Base-by-base conservation (phyloP, 2,329 filamentous ascomycete species). In the Mycogone perniciosa region DNA sequence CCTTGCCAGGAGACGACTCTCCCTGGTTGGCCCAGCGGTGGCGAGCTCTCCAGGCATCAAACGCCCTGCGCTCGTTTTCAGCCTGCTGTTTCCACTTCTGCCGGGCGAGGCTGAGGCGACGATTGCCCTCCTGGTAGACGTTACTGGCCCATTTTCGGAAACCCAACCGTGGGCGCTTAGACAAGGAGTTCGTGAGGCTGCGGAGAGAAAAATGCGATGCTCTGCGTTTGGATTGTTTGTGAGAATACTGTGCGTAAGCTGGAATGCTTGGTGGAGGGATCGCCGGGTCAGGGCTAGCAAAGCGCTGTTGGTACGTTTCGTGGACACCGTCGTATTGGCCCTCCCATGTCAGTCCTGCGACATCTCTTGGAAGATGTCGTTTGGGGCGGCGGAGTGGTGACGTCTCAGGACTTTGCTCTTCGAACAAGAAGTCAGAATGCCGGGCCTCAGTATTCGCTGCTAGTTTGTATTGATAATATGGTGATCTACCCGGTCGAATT, bases 131-230 rank as follows among this genome's bases (percentile, higher is more conserved):
- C 4, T 50, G 57, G 44, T 59, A 66, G 26, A 67, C 54, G 13
- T 53, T 60, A 35, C 44, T 58, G 8, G 64, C 67, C 48, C 66
- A 57, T 44, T 59, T 64, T 29, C 65, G 61, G 30, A 69, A 49
- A 1, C 60, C 56, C n/a, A 65, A 51, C 0, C 58, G 57, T 1
- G 57, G 58, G 4, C 62, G 57, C 44, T 65, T 62, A 6, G 58
- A 52, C 10, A 66, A 51, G 11, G 63, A 55, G 30, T 51, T 58
- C 5, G 59, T 55, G 7, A 66, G 38, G 50, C 60, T 66, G 20
- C 57, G 57, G 26, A 68, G 52, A 7, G 64, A 67, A 48, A 66
- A 64, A 4, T 58, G 49, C 1, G 67, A 68, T 2, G 65, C 59
- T 26, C 62, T 64, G 31, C 67, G 65, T 46, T 69, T 68, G 6